Percentiles rank a stretch among this genome's conserved stretches.
phyloP scores from a whole-genome alignment of 768 basidiomycete species.

The Inosperma sp. region DNA sequence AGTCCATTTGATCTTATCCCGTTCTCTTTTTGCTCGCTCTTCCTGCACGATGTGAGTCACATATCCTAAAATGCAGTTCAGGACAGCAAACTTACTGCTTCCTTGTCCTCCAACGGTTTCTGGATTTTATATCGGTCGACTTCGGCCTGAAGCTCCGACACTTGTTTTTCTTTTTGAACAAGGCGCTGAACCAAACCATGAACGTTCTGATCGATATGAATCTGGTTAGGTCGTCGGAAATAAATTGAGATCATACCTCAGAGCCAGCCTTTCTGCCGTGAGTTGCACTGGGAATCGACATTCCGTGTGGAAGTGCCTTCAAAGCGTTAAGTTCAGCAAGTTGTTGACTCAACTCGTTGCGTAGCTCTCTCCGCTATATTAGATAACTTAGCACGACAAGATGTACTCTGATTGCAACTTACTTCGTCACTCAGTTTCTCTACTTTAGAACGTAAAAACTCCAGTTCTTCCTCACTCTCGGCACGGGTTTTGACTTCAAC shows the following conservation, averaged over 20 bases:
- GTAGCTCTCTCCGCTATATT: constrained; percentile 45
- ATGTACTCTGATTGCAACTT: no score
- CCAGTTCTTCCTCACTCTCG: constrained; percentile 47
- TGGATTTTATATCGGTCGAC: constrained; percentile 58
- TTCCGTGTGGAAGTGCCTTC: constrained; percentile 44
- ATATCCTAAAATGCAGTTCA: not conserved
- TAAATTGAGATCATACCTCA: constrained; percentile 45
- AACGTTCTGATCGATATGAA: constrained; percentile 42
- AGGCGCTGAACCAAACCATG: constrained; percentile 76
- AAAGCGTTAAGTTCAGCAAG: constrained; percentile 65
- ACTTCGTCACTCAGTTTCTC: constrained; percentile 69
- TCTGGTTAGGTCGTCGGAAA: not conserved
- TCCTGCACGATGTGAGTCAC: constrained; percentile 40
- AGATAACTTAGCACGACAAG: no score
- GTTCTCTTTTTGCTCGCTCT: constrained; percentile 68
- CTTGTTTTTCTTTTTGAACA: constrained; percentile 82
- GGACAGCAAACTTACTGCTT: constrained; percentile 45
- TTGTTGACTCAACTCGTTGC: constrained; percentile 54
- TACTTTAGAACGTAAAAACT: constrained; percentile 51
- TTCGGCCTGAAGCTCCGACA: constrained; percentile 66
- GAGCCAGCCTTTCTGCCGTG: constrained; percentile 44
- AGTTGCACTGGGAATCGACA: constrained; percentile 34
- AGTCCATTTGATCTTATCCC: constrained; percentile 70
- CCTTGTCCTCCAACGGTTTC: constrained; percentile 52
- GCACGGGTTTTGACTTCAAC: constrained; percentile 48